Conservation (phyloP, 352 stramenopile genomes). For the Heterotrichella gracilis region DNA sequence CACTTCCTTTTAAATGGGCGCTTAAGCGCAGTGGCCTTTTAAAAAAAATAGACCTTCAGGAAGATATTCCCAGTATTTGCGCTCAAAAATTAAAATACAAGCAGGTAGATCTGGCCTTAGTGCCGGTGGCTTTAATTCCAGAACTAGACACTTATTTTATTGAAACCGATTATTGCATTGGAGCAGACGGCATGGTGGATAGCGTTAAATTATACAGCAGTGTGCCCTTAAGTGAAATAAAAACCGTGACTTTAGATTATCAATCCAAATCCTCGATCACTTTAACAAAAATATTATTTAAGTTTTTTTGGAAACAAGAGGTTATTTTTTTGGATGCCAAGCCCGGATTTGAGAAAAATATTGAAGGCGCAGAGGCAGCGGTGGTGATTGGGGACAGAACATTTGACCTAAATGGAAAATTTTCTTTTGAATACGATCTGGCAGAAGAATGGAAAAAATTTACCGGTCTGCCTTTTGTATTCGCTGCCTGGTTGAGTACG, state of each 20-base stretch:
- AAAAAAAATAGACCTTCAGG: background rate
- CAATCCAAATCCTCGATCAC: background rate
- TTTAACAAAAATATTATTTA: background rate
- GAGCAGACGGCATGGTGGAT: background rate
- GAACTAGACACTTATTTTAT: constrained; percentile 6
- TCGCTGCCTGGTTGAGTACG: background rate
- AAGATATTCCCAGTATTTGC: constrained; percentile 4
- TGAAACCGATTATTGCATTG: background rate
- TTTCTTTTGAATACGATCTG: background rate
- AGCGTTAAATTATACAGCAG: background rate
- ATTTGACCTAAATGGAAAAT: background rate
- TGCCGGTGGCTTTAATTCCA: background rate
- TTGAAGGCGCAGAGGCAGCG: background rate
- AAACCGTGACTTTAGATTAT: background rate
- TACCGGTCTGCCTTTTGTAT: background rate
- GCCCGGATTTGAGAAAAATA: background rate
- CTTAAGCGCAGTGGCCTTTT: background rate
- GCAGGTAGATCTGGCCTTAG: background rate
- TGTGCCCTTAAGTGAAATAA: background rate
- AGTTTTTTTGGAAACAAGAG: constrained; percentile 3
- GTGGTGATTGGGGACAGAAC: background rate
- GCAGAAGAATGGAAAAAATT: background rate
- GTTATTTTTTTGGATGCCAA: background rate
- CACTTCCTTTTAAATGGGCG: background rate
- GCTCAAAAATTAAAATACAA: background rate